A percentile compares a stretch with the other conserved stretches of the same genome.
These are phyloP conservation scores for Entophlyctis luteolus DNA, from an alignment of 192 early-diverging fungal genomes.

Conservation along the genomic window DNA sequence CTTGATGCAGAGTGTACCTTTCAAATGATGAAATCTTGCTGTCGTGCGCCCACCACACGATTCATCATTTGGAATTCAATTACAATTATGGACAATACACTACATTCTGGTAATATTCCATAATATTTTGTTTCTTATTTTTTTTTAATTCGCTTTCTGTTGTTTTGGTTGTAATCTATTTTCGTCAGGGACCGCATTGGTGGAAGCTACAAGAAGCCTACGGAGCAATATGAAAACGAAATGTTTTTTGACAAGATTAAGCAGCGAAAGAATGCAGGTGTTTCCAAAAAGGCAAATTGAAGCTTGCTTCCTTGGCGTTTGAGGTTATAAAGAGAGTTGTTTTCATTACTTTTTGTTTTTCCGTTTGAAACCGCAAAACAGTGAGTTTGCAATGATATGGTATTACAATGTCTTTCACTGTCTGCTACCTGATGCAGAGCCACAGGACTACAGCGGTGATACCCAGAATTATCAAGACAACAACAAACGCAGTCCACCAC, in stretches of 20 bases:
- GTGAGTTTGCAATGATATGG: too few relatives aligned
- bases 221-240: constrained; percentile 43
- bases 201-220: constrained; percentile 46
- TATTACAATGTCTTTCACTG: background rate
- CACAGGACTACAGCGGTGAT: background rate
- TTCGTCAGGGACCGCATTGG: constrained; percentile 43
- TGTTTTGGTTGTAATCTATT: background rate
- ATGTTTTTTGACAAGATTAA: constrained; percentile 50
- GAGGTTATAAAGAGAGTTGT: background rate
- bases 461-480: background rate
- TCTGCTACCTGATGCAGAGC: background rate
- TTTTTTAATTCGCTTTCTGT: background rate
- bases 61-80: constrained; percentile 98
- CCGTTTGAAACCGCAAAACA: too few relatives aligned
- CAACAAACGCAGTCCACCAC: background rate
- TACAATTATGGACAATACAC: constrained; percentile 99
- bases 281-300: background rate
- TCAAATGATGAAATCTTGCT: constrained; percentile 30
- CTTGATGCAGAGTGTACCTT: constrained; percentile 19
- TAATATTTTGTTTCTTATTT: constrained; percentile 22
- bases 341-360: background rate
- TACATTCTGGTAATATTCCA: constrained; percentile 90
- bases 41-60: constrained; percentile 89
- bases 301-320: background rate
- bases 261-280: background rate